Conservation (phyloP, 345 rosid species). For the Kandelia obovata region DNA sequence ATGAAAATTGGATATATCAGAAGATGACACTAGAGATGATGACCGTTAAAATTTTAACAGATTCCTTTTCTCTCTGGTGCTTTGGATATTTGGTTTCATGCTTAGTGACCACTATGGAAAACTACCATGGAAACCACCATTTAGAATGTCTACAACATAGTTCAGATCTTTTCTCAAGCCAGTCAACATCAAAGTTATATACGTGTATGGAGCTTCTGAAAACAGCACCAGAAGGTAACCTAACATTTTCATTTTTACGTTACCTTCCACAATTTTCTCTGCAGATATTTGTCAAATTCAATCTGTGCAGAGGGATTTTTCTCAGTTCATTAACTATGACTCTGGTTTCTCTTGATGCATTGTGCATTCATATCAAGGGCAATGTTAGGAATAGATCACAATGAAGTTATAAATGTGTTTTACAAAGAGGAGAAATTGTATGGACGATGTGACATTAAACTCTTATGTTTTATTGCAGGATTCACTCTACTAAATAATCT, state of each 20-base stretch:
- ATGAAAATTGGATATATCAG: constrained; percentile 8
- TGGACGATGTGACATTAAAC: too few species aligned
- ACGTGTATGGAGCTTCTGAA: constrained; percentile 5
- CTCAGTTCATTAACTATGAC: neutral
- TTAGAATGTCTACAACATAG: neutral
- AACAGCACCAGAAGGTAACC: constrained; percentile 7
- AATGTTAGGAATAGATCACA: too few species aligned
- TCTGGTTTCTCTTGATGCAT: neutral
- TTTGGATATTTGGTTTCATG: constrained; percentile 1
- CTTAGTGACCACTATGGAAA: too few species aligned
- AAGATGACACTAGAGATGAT: constrained; percentile 5
- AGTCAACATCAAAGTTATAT: neutral
- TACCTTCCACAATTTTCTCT: neutral
- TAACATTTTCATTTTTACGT: neutral
- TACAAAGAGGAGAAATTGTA: too few species aligned
- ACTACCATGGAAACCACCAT: neutral
- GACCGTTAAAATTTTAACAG: neutral
- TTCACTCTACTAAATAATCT: too few species aligned
- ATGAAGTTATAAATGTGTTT: too few species aligned
- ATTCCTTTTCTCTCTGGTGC: neutral
- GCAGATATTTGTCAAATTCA: constrained; percentile 1
- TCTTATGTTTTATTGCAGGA: too few species aligned
- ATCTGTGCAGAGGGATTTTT: neutral
- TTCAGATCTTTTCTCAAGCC: too few species aligned
- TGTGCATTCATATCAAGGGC: too few species aligned